Evolutionary conservation across 495 filamentous ascomycete genomes (phyloP).

Genomic region (Neurospora sp.): DNA sequence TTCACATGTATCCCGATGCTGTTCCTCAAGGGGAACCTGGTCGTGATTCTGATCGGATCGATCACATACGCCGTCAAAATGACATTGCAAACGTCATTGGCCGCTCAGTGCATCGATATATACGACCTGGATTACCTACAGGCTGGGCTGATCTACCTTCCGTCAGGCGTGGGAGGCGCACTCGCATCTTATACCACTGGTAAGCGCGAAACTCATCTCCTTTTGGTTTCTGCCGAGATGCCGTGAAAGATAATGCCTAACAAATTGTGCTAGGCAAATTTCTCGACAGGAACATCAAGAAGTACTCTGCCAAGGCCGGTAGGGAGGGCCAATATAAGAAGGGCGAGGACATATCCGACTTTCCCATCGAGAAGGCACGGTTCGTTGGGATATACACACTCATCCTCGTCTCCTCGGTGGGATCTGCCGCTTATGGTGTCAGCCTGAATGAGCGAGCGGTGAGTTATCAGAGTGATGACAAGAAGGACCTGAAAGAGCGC

Average conservation of each 20-base stretch:
- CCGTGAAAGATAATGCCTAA: too few species aligned
- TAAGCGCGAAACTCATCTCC: too few species aligned
- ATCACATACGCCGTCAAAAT: constrained; percentile 11
- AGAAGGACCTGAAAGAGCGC: background rate
- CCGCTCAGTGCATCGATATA: background rate
- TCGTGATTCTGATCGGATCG: background rate
- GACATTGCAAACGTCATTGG: background rate
- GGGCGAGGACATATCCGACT: background rate
- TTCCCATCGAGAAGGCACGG: background rate
- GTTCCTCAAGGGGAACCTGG: background rate
- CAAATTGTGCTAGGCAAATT: background rate
- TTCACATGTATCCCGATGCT: background rate
- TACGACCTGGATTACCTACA: background rate
- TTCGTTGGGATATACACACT: background rate
- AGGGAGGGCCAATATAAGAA: background rate
- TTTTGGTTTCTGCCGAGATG: too few species aligned
- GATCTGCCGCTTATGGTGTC: constrained; percentile 1
- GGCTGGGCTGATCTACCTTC: background rate
- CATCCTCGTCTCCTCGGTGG: background rate
- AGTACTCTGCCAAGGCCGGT: background rate
- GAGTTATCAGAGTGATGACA: background rate
- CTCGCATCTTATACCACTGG: background rate
- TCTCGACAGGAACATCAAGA: background rate
- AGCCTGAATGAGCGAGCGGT: background rate
- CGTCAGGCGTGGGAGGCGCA: background rate